These are phyloP conservation scores for Plasmodium knowlesi DNA, from an alignment of 169 alveolate species.

Conservation along the genomic window DNA sequence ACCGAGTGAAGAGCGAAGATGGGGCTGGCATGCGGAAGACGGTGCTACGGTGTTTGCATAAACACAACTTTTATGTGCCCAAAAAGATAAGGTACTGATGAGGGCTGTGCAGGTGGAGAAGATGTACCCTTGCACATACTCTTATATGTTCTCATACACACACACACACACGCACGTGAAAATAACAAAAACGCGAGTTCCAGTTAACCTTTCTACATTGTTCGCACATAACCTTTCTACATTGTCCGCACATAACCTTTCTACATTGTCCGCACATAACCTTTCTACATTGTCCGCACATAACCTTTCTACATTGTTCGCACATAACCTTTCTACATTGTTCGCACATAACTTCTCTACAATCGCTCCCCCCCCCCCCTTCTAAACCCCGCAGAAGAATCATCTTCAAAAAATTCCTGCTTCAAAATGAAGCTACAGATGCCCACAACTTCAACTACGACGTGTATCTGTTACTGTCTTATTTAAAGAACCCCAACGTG, in stretches of 20 bases:
- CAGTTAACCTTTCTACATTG: neutral
- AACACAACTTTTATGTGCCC: slow-evolving; percentile 44
- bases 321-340: too few relatives aligned
- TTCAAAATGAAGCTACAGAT: slow-evolving; percentile 29
- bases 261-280: too few relatives aligned
- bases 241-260: too few relatives aligned
- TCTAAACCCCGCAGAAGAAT: slow-evolving; percentile 19
- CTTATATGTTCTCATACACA: neutral
- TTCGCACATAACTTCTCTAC: too few relatives aligned
- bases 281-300: too few relatives aligned
- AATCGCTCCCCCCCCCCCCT: too few relatives aligned
- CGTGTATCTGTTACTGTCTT: slow-evolving; percentile 57
- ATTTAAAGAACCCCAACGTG: slow-evolving; percentile 49
- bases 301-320: too few relatives aligned
- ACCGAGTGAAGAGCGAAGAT: slow-evolving; percentile 30
- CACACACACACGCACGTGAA: neutral
- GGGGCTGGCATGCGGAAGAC: slow-evolving; percentile 17
- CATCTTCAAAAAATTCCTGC: slow-evolving; percentile 54
- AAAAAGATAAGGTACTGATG: slow-evolving; percentile 31
- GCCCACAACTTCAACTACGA: slow-evolving; percentile 37
- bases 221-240: too few relatives aligned
- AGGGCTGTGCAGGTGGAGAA: neutral
- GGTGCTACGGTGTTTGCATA: slow-evolving; percentile 29
- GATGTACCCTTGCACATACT: neutral
- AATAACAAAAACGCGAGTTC: neutral